Percentiles rank a stretch among this genome's conserved stretches.
phyloP scores from a whole-genome alignment of 345 rosid genomes.

The Camelina neglecta region DNA sequence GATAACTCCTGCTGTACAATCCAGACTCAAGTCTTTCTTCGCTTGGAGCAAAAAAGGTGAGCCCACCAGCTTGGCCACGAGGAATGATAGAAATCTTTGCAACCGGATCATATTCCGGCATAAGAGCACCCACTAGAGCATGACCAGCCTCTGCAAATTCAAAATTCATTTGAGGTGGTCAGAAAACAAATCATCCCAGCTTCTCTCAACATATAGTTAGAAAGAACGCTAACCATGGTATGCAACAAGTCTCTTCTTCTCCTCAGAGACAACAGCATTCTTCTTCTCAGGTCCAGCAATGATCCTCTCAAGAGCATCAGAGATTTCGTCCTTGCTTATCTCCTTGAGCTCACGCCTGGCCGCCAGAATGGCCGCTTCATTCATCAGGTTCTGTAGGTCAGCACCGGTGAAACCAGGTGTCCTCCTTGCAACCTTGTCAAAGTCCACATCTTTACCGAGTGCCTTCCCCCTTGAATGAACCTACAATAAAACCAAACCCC shows the following conservation, averaged over 20 bases:
- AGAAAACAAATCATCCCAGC: conserved; percentile 6
- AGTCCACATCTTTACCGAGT: conserved; percentile 94
- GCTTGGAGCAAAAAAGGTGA: conserved; percentile 94
- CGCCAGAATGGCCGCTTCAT: conserved; percentile 96
- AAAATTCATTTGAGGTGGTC: not conserved
- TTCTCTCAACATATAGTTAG: not conserved
- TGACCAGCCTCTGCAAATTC: conserved; percentile 85
- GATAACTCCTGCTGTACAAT: conserved; percentile 92
- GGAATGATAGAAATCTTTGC: conserved; percentile 98
- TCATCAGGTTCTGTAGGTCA: conserved; percentile 95
- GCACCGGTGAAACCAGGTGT: conserved; percentile 98
- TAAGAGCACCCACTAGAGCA: conserved; percentile 94
- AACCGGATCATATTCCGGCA: conserved; percentile 97
- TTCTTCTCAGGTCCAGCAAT: conserved; percentile 99
- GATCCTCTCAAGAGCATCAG: conserved; percentile 97
- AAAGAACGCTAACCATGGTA: conserved; percentile 66
- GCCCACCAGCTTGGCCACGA: conserved; percentile 98
- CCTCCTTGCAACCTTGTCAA: conserved; percentile 91
- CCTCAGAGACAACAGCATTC: conserved; percentile 93
- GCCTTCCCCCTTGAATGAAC: conserved; percentile 99
- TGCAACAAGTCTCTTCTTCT: conserved; percentile 91
- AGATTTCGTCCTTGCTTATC: conserved; percentile 95
- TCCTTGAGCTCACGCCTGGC: conserved; percentile 98
- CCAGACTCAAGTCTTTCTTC: conserved; percentile 99
- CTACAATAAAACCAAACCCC: conserved; percentile 44